Evolutionary conservation across 2,329 filamentous ascomycete species (phyloP), one percentile per base, ranked within the genome.

Genomic region (Gliomastix tumulicola): DNA sequence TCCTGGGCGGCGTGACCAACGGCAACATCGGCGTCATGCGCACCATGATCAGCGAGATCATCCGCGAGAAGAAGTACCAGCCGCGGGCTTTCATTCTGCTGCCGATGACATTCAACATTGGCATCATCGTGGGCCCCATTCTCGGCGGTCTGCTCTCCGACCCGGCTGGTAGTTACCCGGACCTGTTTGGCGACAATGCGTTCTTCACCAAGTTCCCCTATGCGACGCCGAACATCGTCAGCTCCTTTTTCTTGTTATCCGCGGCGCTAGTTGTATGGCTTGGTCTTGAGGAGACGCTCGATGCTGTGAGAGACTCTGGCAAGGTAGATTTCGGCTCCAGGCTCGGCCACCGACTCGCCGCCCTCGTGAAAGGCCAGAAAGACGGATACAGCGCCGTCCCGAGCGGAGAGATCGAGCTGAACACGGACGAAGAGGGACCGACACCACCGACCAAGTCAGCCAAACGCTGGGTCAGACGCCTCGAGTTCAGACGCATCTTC

Each of bases 1-100:
- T 79, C 39, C 47, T 82, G 16, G 82, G 81, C 2, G 85, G 85
- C 2, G 57, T 83, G 3, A 88, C 88, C 48, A 79, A 80, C 1
- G 85, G 84, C 0, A 84, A 79, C 13, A 69, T 87, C 35, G 77
- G 88, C 28, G 85, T 84, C 4, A 75, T 90, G 41, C 69, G 86
- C 17, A 79, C 84, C 1, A 89, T 89, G 83, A 70, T 89, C 36
- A 74, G 75, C 23, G 85, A 89, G 57, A 80, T 82, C 47, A 82
- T 79, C 50, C 82, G 79, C 0, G 64, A 74, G 25, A 72, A 74
- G 43, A 52, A 48, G 15, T 88, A 77, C 1, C 83, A 89, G 55
- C 82, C 84, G 0, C 65, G 74, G 31, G 78, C 80, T 0, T 90
- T 89, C 50, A 79, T 81, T 47, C 79, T 79, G 55, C 85, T 89